Percentiles rank a stretch among this genome's conserved stretches.
phyloP scores from a whole-genome alignment of 2,329 filamentous ascomycete genomes.

The Fonsecaea erecta region DNA sequence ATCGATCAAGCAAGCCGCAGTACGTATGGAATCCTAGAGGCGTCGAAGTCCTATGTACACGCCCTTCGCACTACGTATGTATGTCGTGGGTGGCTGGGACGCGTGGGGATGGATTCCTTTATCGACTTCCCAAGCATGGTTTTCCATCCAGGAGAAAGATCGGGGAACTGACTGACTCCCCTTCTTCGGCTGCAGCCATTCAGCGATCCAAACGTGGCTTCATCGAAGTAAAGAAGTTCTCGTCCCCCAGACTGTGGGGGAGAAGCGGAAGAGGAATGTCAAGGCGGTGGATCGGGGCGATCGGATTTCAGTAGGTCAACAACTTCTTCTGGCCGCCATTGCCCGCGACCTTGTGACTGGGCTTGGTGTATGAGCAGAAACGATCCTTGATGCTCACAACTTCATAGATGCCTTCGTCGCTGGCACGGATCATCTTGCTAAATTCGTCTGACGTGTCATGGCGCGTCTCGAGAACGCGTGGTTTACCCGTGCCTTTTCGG shows the following conservation, averaged over 20 bases:
- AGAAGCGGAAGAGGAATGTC: background rate
- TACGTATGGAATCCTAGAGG: too few species aligned
- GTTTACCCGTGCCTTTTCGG: conserved; percentile 70
- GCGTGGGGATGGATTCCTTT: too few species aligned
- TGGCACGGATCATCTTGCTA: conserved; percentile 79
- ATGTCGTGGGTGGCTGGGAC: too few species aligned
- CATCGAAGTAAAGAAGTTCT: background rate
- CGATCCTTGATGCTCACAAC: conserved; percentile 94
- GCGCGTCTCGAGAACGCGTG: conserved; percentile 83
- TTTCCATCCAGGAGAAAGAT: background rate
- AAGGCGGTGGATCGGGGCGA: background rate
- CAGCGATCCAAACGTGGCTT: background rate
- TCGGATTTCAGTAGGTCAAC: conserved; percentile 27
- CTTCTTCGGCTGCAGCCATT: background rate
- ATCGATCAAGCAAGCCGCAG: too few species aligned
- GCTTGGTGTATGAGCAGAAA: conserved; percentile 84
- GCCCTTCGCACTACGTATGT: too few species aligned
- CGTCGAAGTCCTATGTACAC: too few species aligned
- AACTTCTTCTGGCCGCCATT: conserved; percentile 28
- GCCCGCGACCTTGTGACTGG: conserved; percentile 47
- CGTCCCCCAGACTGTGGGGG: background rate
- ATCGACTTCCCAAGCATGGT: too few species aligned
- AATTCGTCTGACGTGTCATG: conserved; percentile 84
- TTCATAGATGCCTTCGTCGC: conserved; percentile 95
- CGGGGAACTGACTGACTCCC: background rate